Evolutionary conservation across 768 basidiomycete species (phyloP), one percentile per base, ranked within the genome.

Genomic region (Russula sp.): DNA sequence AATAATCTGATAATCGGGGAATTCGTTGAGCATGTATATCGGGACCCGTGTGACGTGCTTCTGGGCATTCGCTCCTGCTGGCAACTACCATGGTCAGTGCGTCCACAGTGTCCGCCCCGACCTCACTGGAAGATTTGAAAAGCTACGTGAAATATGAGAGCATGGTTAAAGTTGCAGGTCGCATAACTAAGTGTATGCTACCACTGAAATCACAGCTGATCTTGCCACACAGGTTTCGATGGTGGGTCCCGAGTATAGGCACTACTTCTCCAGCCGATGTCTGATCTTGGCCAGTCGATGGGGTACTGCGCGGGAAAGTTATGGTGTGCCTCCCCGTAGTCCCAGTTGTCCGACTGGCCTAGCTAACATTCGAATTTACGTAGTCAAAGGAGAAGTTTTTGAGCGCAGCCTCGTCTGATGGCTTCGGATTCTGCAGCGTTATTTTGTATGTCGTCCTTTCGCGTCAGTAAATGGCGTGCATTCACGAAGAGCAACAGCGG

Each of bases 81-180:
- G 20, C 54, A 58, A 40, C 64, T 22, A 67, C 14, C 22, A 61
- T 69, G 59, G 39, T 58, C 14, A 53, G 66, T 32, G 34, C 65
- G 40, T 59, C 81, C 11, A 79, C 77, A 6, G 20, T 48, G 27
- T 59, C 69, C 55, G 81, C 80, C 13, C 86, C 87, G 3, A 77
- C 75, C 44, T 80, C 83, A 39, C 64, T 86, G 1, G 73, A 83
- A 9, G 84, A 90, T 6, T 78, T 97, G 57, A 73, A 79, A 62
- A 42, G 69, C n/a, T n/a, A n/a, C n/a, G n/a, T n/a, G n/a, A n/a
- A n/a, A n/a, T n/a, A n/a, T n/a, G n/a, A n/a, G n/a, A n/a, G n/a
- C n/a, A n/a, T n/a, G n/a, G n/a, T 98, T 70, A 96, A 97, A 77
- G 91, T 98, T 35, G 95, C 93, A 57, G 94, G 94, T 92, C 56